These are phyloP conservation scores for Colletotrichum spaethianum DNA, from an alignment of 2,329 filamentous ascomycete species.

Conservation along the genomic window DNA sequence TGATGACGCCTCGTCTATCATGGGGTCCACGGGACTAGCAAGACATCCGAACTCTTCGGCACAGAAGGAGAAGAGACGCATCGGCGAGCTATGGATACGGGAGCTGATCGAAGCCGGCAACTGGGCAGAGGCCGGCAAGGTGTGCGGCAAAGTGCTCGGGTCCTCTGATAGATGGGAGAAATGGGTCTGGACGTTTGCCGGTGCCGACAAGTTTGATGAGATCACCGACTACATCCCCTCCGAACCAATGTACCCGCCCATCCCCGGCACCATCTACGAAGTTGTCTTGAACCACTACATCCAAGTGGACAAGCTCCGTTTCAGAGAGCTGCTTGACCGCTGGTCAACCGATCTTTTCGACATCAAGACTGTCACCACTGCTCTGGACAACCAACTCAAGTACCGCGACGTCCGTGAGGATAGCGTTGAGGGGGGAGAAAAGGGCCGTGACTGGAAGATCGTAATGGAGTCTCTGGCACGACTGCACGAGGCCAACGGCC, in stretches of 20 bases:
- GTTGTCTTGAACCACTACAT: slow-evolving; percentile 92
- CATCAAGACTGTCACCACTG: slow-evolving; percentile 80
- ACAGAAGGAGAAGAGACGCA: slow-evolving; percentile 89
- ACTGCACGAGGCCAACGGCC: slow-evolving; percentile 85
- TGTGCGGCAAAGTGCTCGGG: slow-evolving; percentile 86
- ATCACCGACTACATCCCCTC: slow-evolving; percentile 88
- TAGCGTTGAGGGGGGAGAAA: slow-evolving; percentile 79
- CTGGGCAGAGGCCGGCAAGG: slow-evolving; percentile 83
- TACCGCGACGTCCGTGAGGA: slow-evolving; percentile 82
- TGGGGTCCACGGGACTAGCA: slow-evolving; percentile 66
- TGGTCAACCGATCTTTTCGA: slow-evolving; percentile 92
- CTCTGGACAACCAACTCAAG: slow-evolving; percentile 86
- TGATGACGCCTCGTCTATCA: slow-evolving; percentile 77
- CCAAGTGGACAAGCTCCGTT: slow-evolving; percentile 79
- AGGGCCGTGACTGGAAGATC: slow-evolving; percentile 87
- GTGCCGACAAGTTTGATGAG: slow-evolving; percentile 88
- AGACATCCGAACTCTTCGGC: slow-evolving; percentile 53
- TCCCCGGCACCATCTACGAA: slow-evolving; percentile 89
- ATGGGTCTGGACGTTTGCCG: slow-evolving; percentile 94
- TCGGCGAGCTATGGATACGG: slow-evolving; percentile 94
- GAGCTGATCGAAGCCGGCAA: slow-evolving; percentile 82
- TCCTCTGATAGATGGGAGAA: slow-evolving; percentile 91
- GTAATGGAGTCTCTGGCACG: slow-evolving; percentile 90
- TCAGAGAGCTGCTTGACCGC: slow-evolving; percentile 83
- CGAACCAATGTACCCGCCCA: slow-evolving; percentile 81